Percentiles rank a stretch among this genome's conserved stretches.
phyloP scores from a whole-genome alignment of 2,329 filamentous ascomycete genomes.

The Colletotrichum filicis region DNA sequence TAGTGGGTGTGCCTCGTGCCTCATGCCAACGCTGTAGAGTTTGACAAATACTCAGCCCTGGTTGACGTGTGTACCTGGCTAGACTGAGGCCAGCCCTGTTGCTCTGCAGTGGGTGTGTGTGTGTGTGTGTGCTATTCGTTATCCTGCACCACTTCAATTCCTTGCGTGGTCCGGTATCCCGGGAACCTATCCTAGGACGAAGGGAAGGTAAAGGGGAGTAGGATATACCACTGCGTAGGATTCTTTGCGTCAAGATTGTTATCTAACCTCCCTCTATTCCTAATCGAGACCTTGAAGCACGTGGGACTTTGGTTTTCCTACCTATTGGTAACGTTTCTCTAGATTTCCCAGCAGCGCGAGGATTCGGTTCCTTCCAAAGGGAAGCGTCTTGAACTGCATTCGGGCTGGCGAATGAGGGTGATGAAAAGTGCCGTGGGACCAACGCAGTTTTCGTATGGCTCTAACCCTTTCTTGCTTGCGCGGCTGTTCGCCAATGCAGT shows the following conservation, averaged over 20 bases:
- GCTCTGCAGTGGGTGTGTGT: no score
- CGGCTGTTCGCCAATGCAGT: no score
- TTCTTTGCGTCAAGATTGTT: background rate
- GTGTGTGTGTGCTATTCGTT: background rate
- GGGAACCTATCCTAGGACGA: background rate
- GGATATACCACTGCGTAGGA: background rate
- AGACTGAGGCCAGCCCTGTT: background rate
- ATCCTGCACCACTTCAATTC: background rate
- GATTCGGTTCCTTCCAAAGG: conserved; percentile 3
- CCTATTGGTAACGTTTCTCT: background rate
- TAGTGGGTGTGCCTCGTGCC: background rate
- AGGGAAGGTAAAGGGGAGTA: no score
- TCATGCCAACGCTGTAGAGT: background rate
- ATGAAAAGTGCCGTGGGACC: no score
- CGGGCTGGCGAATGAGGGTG: background rate
- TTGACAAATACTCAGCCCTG: background rate
- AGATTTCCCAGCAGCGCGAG: background rate
- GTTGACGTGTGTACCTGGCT: background rate
- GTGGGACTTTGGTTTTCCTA: background rate
- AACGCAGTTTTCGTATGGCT: no score
- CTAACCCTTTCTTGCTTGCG: no score
- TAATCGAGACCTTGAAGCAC: background rate
- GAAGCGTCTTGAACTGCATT: no score
- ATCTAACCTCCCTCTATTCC: no score
- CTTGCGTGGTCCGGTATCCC: background rate